Percentiles rank a stretch among this genome's conserved stretches.
Conservation (phyloP, 495 filamentous ascomycete species). For the Alectoria sarmentosa region DNA sequence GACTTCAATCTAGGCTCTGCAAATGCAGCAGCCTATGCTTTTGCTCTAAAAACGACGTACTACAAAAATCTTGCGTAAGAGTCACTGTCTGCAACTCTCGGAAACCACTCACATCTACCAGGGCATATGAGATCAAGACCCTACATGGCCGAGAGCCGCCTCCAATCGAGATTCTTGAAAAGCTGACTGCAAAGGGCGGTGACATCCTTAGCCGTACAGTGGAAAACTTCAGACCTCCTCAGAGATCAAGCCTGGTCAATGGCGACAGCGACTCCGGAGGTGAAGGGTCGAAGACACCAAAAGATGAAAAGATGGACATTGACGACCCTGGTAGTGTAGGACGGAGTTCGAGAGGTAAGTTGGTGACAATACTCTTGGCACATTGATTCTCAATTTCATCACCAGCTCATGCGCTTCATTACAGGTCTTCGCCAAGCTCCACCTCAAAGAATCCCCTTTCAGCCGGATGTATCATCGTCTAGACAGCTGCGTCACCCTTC, state of each 20-base stretch:
- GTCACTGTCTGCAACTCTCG: neutral
- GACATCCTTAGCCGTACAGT: slow-evolving; percentile 67
- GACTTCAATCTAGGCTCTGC: slow-evolving; percentile 55
- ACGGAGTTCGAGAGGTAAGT: slow-evolving; percentile 51
- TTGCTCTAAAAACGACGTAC: slow-evolving; percentile 71
- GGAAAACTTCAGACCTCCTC: slow-evolving; percentile 55
- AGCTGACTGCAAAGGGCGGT: slow-evolving; percentile 65
- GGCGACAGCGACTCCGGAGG: slow-evolving; percentile 50
- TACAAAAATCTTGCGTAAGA: slow-evolving; percentile 69
- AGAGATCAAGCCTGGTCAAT: slow-evolving; percentile 18
- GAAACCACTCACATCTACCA: slow-evolving; percentile 23
- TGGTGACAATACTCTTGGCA: neutral
- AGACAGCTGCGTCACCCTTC: slow-evolving; percentile 52
- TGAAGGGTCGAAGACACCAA: slow-evolving; percentile 52
- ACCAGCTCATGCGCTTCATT: neutral
- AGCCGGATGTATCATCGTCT: slow-evolving; percentile 59
- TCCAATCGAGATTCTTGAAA: slow-evolving; percentile 74
- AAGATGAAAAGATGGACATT: slow-evolving; percentile 48
- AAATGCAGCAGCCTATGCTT: slow-evolving; percentile 64
- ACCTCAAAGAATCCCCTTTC: slow-evolving; percentile 72
- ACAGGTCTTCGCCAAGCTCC: slow-evolving; percentile 66
- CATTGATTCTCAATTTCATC: neutral
- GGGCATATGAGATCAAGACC: slow-evolving; percentile 71
- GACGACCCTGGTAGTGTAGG: slow-evolving; percentile 56
- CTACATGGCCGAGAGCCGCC: slow-evolving; percentile 67